A percentile compares a stretch with the other conserved stretches of the same genome.
These are phyloP conservation scores for Pythium volutum DNA, from an alignment of 352 stramenopile species.

Conservation along the genomic window DNA sequence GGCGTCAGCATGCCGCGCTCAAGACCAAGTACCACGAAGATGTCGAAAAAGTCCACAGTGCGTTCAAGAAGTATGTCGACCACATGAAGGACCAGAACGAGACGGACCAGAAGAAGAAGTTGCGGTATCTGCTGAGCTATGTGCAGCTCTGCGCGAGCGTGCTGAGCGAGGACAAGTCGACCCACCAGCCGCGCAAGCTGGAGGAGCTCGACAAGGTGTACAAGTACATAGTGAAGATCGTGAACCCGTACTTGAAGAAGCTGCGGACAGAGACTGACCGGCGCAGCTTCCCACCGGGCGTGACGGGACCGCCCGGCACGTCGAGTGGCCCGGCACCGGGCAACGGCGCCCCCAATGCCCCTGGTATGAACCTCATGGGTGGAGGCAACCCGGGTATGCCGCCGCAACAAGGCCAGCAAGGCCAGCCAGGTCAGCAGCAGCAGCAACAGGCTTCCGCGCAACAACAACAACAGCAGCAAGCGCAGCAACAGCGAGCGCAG, in stretches of 20 bases:
- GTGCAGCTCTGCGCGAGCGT: conserved; percentile 78
- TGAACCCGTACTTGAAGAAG: conserved; percentile 86
- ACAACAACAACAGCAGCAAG: conserved; percentile 18
- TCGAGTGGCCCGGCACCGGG: neutral
- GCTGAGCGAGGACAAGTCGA: conserved; percentile 73
- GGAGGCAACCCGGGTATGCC: conserved; percentile 2
- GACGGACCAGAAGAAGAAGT: conserved; percentile 85
- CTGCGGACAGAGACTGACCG: conserved; percentile 77
- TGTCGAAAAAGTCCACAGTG: conserved; percentile 82
- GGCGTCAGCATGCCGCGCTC: conserved; percentile 69
- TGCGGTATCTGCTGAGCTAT: conserved; percentile 80
- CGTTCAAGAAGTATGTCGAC: conserved; percentile 87
- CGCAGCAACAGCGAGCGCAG: conserved; percentile 26
- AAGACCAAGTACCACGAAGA: conserved; percentile 81
- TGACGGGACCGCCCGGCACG: conserved; percentile 9
- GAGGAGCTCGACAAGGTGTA: conserved; percentile 86
- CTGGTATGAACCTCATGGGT: conserved; percentile 12
- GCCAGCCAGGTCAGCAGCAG: conserved; percentile 8
- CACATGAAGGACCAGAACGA: conserved; percentile 86
- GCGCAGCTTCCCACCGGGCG: conserved; percentile 39
- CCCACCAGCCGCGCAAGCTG: conserved; percentile 65
- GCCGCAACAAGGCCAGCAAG: conserved; percentile 16
- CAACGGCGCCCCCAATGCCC: neutral
- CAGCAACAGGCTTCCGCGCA: conserved; percentile 1
- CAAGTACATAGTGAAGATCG: conserved; percentile 89